Base-by-base conservation (phyloP, 2,329 filamentous ascomycete species). In the Incumbomyces delicatus region DNA sequence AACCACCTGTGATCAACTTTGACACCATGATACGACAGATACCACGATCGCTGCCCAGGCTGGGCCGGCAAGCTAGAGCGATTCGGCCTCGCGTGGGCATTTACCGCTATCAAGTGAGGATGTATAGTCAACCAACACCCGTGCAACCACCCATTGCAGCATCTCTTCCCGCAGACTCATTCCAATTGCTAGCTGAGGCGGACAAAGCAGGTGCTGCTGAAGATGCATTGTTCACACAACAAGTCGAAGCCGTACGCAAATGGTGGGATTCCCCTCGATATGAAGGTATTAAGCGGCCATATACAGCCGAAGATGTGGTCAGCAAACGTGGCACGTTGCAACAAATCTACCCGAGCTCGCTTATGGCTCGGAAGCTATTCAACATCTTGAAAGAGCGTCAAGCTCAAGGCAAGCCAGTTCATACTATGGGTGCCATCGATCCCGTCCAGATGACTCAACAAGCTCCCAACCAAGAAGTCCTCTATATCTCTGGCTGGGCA, bases 371-470 rank as follows among this genome's bases (percentile, higher is more conserved):
- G 61, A 96, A 98, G 69, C 76, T 98, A 4, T 98, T 95, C 69
- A 83, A 94, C 63, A 68, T 96, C 56, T 73, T 98, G 46, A 82
- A 84, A 54, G 82, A 94, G 67, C 77, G 85, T 53, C 77, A 80
- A 38, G 77, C 83, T 33, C 79, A 83, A 58, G 87, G 87, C 51
- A 77, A 94, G 64, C 92, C 92, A 16, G 85, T 96, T 50, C 90
- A 96, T 66, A 96, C 92, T 13, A 89, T 98, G 85, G 92, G 92
- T 57, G 92, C 89, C 50, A 94, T 98, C 67, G 92, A 98, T 62
- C 92, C 92, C n/a, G 81, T 96, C 10, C 92, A 98, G 70, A 96
- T 98, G 92, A 95, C 92, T 41, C 92, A 98, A 66, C 92, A 96
- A 71, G 92, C 92, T 13, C 79, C 86, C 5, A 86, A 96, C 68